Evolutionary conservation across 2,329 filamentous ascomycete genomes (phyloP), one percentile per base, ranked within the genome.

Genomic region (Talaromyces sp.): DNA sequence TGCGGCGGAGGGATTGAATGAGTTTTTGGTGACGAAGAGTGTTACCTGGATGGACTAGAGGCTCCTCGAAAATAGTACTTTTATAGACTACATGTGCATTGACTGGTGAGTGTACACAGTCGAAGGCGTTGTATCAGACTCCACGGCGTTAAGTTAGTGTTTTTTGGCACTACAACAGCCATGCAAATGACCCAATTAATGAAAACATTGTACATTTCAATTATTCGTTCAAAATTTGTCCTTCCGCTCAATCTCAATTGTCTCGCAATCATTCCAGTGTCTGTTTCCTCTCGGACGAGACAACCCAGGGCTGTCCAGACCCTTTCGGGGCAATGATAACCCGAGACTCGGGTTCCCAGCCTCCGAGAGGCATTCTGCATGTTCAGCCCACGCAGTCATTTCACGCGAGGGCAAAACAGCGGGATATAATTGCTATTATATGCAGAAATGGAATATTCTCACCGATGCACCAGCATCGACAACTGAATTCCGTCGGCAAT

Each of bases 21-120:
- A 88, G 68, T 88, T 85, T 76, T 70, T 85, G 45, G 74, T 77
- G 59, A 83, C 80, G 8, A 88, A 88, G 78, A 85, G 77, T 13
- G 74, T 88, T 13, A 88, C 85, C 0, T 88, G 80, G 69, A 73
- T 73, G 64, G 73, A 76, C 58, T 76, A 56, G 47, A 16, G 13
- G 11, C 16, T 8, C 17, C 10, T 20, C 7, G 17, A 19, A 19
- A 16, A n/a, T 9, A 9, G 24, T 27, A 27, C 24, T 27, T 27
- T 4, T 27, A 4, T 9, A 27, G 24, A n/a, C n/a, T 27, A 27
- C 24, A 27, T 27, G 24, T 27, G 9, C 9, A 27, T 27, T 5
- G n/a, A 9, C 24, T 27, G 24, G 24, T 27, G 24, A 14, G 16
- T 24, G n/a, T n/a, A n/a, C n/a, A n/a, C n/a, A n/a, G n/a, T n/a